These are phyloP conservation scores for Amanita inopinata DNA, from an alignment of 768 basidiomycete genomes.

Conservation along the genomic window DNA sequence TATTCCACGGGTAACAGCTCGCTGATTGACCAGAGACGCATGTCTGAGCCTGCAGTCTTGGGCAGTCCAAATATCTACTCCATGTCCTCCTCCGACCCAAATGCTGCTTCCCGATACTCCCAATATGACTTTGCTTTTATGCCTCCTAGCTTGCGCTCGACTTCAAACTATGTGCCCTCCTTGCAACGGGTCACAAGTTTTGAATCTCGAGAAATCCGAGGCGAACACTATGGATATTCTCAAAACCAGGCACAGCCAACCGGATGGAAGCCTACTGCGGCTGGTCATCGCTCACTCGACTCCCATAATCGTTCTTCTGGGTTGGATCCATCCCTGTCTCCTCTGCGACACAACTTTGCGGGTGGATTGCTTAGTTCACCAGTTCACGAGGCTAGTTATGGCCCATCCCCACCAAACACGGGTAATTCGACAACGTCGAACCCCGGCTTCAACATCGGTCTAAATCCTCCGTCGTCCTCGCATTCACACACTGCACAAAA, in stretches of 20 bases:
- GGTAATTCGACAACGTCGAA: slow-evolving; percentile 49
- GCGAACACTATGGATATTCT: slow-evolving; percentile 27
- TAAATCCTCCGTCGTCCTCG: slow-evolving; percentile 20
- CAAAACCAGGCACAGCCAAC: no score
- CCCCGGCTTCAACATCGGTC: slow-evolving; percentile 17
- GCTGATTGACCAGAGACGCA: slow-evolving; percentile 50
- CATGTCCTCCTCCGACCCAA: slow-evolving; percentile 20
- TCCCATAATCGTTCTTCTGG: slow-evolving; percentile 23
- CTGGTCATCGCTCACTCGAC: slow-evolving; percentile 22
- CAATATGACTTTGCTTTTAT: slow-evolving; percentile 32
- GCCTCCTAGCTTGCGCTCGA: slow-evolving; percentile 24
- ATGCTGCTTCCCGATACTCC: slow-evolving; percentile 26
- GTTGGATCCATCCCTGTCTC: slow-evolving; percentile 43
- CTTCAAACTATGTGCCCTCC: slow-evolving; percentile 29
- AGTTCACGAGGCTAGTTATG: slow-evolving; percentile 41
- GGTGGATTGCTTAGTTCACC: slow-evolving; percentile 27
- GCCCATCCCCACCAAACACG: slow-evolving; percentile 53
- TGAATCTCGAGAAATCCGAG: slow-evolving; percentile 34
- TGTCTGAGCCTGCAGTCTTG: slow-evolving; percentile 56
- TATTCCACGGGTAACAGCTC: slow-evolving; percentile 25
- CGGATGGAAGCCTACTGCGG: slow-evolving; percentile 28
- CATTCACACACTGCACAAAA: slow-evolving; percentile 11
- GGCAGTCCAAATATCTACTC: slow-evolving; percentile 29
- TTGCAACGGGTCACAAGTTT: slow-evolving; percentile 37
- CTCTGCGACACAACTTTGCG: slow-evolving; percentile 43